These are phyloP conservation scores for Periglandula ipomoeae DNA, from an alignment of 2,329 filamentous ascomycete genomes.

Conservation along the genomic window DNA sequence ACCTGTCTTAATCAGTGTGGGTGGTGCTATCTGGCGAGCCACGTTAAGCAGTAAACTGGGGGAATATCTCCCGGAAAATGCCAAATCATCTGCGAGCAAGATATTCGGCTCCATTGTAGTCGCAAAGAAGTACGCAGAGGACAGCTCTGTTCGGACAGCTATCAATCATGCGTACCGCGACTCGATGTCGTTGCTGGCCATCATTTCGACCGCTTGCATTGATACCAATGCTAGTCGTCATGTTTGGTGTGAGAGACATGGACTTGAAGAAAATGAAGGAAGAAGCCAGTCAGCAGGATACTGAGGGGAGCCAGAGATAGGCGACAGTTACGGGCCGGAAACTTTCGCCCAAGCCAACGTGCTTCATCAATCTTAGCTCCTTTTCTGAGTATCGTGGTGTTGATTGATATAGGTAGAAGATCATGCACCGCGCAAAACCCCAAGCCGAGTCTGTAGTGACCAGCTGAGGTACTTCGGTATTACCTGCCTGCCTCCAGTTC, in stretches of 20 bases:
- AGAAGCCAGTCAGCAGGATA: background rate
- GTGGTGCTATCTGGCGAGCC: slow-evolving; percentile 24
- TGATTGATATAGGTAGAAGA: too few species aligned
- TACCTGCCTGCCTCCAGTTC: too few species aligned
- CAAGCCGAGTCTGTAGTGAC: too few species aligned
- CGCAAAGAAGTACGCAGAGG: slow-evolving; percentile 11
- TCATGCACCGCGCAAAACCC: too few species aligned
- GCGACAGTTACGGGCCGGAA: too few species aligned
- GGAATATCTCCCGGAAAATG: slow-evolving; percentile 11
- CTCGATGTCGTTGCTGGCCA: slow-evolving; percentile 13
- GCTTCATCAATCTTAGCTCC: too few species aligned
- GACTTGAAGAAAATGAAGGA: slow-evolving; percentile 4
- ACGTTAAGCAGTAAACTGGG: slow-evolving; percentile 14
- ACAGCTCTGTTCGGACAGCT: slow-evolving; percentile 7
- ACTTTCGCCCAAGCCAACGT: too few species aligned
- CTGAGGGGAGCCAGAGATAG: background rate
- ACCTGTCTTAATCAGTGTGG: slow-evolving; percentile 14
- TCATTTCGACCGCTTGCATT: slow-evolving; percentile 11
- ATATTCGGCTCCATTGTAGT: slow-evolving; percentile 19
- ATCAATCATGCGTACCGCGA: slow-evolving; percentile 13
- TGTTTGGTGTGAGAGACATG: slow-evolving; percentile 13
- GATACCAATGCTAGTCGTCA: slow-evolving; percentile 10
- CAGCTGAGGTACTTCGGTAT: too few species aligned
- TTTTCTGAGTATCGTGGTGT: too few species aligned
- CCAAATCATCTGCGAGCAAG: slow-evolving; percentile 8